A percentile compares a stretch with the other conserved stretches of the same genome.
phyloP scores from a whole-genome alignment of 441 rosid genomes.

The Omphalea diandra region DNA sequence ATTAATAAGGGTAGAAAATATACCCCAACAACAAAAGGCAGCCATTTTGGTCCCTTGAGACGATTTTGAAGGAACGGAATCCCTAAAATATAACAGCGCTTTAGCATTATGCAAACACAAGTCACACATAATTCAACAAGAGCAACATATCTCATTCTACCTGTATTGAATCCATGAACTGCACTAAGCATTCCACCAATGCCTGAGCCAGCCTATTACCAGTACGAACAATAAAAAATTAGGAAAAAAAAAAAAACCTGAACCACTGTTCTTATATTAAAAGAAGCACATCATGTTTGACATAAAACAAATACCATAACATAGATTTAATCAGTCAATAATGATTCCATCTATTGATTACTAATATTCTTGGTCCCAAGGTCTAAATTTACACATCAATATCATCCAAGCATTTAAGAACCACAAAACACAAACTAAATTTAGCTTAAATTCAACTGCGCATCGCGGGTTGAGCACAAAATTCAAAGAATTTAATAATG shows the following conservation, averaged over 20 bases:
- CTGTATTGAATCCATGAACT: constrained; percentile 79
- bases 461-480: too few relatives aligned
- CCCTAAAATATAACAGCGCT: constrained; percentile 39
- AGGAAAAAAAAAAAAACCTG: background rate
- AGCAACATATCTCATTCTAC: constrained; percentile 31
- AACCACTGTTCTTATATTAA: too few relatives aligned
- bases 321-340: too few relatives aligned
- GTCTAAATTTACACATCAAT: too few relatives aligned
- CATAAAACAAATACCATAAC: too few relatives aligned
- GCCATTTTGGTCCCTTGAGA: constrained; percentile 84
- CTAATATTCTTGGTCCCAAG: too few relatives aligned
- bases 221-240: constrained; percentile 6
- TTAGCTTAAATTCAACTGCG: too few relatives aligned
- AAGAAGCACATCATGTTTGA: too few relatives aligned
- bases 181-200: constrained; percentile 90
- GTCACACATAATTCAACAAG: background rate
- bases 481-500: too few relatives aligned
- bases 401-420: too few relatives aligned
- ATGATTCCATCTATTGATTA: too few relatives aligned
- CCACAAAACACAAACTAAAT: too few relatives aligned
- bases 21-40: constrained; percentile 80
- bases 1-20: constrained; percentile 8
- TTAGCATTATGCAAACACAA: constrained; percentile 19
- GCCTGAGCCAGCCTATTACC: constrained; percentile 74
- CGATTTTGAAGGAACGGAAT: constrained; percentile 70